These are phyloP conservation scores for Cystobasidiaceae sp. DNA, from an alignment of 1,284 basidiomycete genomes.

Conservation along the genomic window DNA sequence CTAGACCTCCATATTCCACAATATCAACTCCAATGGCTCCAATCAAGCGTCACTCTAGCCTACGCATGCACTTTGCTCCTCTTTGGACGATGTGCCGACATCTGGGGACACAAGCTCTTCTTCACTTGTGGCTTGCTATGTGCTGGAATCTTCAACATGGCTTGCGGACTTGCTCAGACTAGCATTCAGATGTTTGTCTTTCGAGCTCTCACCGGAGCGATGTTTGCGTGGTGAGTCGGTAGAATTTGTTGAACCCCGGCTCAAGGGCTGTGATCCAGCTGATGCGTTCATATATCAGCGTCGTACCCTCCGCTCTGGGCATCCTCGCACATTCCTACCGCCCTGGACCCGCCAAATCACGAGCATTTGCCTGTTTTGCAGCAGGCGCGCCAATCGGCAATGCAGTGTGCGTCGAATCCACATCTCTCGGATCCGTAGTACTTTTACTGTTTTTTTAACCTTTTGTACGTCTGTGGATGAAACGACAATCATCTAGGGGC, in stretches of 20 bases:
- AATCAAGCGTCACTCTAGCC: constrained; percentile 30
- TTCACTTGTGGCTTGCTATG: neutral
- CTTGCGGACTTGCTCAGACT: neutral
- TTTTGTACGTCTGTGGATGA: too few species aligned
- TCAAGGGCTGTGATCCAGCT: too few species aligned
- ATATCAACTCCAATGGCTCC: constrained; percentile 1
- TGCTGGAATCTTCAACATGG: neutral
- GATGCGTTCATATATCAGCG: neutral
- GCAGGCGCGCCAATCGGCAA: constrained; percentile 73
- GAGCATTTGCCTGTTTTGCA: constrained; percentile 43
- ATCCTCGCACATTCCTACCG: constrained; percentile 43
- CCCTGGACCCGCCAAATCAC: constrained; percentile 44
- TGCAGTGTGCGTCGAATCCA: constrained; percentile 61
- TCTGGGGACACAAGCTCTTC: constrained; percentile 60
- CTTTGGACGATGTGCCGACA: constrained; percentile 64
- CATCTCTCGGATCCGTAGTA: constrained; percentile 53
- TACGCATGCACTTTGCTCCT: constrained; percentile 54
- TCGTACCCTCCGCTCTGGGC: constrained; percentile 36
- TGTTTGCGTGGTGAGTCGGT: constrained; percentile 1
- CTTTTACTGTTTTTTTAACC: neutral
- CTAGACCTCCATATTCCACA: neutral
- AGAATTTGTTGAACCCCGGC: too few species aligned
- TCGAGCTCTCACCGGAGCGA: neutral
- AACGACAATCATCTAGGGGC: neutral
- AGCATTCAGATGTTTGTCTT: neutral